Conservation (phyloP, 1,284 basidiomycete genomes). For the Puccinia hordei region DNA sequence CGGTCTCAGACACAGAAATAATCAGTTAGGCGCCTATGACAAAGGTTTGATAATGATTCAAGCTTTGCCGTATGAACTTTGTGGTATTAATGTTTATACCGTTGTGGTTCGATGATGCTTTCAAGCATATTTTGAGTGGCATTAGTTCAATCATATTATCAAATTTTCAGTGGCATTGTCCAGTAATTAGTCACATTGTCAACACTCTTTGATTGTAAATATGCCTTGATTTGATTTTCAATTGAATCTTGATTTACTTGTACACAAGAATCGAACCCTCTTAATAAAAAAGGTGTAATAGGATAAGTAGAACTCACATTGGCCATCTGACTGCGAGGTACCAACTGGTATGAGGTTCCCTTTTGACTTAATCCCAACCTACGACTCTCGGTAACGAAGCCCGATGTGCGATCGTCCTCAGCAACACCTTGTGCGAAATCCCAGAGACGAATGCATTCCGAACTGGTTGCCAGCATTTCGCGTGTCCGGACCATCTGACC, state of each 20-base stretch:
- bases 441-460: conserved; percentile 45
- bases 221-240: neutral
- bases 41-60: neutral
- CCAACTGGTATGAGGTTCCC: conserved; percentile 37
- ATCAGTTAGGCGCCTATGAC: neutral
- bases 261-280: neutral
- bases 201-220: neutral
- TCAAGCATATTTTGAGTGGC: neutral
- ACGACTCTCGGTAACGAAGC: conserved; percentile 26
- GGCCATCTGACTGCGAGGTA: conserved; percentile 47
- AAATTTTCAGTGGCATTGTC: neutral
- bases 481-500: conserved; percentile 34
- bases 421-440: conserved; percentile 38
- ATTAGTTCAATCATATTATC: too few relatives aligned
- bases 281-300: neutral
- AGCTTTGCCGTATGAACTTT: neutral
- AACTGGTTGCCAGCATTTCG: conserved; percentile 47
- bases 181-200: neutral
- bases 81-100: neutral
- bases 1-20: neutral
- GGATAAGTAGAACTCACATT: conserved; percentile 23
- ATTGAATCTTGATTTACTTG: neutral
- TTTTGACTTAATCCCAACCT: conserved; percentile 29
- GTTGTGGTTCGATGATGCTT: neutral
- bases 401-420: conserved; percentile 32